phyloP scores from a whole-genome alignment of 257 asterid genomes.

The Verbena officinalis region DNA sequence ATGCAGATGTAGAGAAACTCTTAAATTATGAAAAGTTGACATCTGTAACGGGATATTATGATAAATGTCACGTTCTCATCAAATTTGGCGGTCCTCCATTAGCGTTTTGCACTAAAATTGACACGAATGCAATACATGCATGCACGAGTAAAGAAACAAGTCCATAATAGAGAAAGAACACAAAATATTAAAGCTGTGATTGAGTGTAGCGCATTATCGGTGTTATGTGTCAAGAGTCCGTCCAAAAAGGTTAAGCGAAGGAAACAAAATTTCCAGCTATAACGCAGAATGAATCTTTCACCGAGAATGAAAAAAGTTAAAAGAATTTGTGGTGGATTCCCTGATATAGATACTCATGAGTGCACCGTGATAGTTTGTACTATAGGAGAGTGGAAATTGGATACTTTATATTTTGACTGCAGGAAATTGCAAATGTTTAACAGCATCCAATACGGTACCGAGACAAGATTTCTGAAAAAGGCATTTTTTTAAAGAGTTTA shows the following conservation, averaged over 20 bases:
- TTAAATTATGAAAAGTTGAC: no score
- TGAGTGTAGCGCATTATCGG: constrained; percentile 21
- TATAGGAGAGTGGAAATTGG: neutral
- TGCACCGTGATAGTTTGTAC: neutral
- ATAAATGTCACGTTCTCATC: constrained; percentile 23
- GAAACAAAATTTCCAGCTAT: constrained; percentile 35
- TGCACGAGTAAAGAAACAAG: constrained; percentile 33
- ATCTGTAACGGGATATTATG: constrained; percentile 30
- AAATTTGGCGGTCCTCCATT: constrained; percentile 38
- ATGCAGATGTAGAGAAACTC: constrained; percentile 31
- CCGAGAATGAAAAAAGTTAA: constrained; percentile 21
- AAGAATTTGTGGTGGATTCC: constrained; percentile 7
- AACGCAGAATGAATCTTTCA: constrained; percentile 22
- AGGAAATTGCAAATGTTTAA: neutral
- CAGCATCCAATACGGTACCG: neutral
- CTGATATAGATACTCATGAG: constrained; percentile 4
- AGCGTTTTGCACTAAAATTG: constrained; percentile 31
- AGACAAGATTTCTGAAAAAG: constrained; percentile 15
- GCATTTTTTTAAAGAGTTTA: neutral
- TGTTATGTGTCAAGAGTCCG: constrained; percentile 24
- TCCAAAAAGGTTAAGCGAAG: constrained; percentile 30
- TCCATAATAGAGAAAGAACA: constrained; percentile 17
- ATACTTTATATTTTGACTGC: neutral
- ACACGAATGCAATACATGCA: constrained; percentile 39
- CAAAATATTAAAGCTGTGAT: constrained; percentile 22